Percentiles rank a stretch among this genome's conserved stretches.
These are phyloP conservation scores for Trichophyton benhamiae DNA, from an alignment of 2,329 filamentous ascomycete genomes.

Conservation along the genomic window DNA sequence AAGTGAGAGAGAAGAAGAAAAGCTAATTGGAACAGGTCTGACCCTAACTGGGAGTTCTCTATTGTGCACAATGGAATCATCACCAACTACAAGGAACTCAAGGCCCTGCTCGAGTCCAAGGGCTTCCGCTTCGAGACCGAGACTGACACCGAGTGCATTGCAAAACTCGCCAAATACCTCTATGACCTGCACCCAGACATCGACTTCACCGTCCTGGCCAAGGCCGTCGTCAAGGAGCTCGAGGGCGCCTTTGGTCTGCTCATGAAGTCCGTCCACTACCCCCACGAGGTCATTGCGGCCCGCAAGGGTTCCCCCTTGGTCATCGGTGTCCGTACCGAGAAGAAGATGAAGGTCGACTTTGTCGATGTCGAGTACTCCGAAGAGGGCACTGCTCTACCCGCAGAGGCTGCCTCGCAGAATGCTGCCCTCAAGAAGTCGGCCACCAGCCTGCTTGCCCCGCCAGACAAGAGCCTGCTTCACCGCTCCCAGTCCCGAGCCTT, in stretches of 20 bases:
- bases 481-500: conserved; percentile 97
- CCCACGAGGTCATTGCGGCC: conserved; percentile 92
- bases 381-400: conserved; percentile 71
- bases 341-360: conserved; percentile 99
- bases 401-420: conserved; percentile 91
- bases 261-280: conserved; percentile 97
- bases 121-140: conserved; percentile 98
- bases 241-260: conserved; percentile 95
- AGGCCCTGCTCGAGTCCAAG: conserved; percentile 82
- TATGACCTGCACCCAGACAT: conserved; percentile 89
- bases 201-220: conserved; percentile 90
- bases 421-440: conserved; percentile 87
- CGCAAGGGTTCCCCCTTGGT: conserved; percentile 97
- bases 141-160: conserved; percentile 98
- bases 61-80: conserved; percentile 99
- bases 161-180: conserved; percentile 96
- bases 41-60: conserved; percentile 88
- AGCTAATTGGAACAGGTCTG: conserved; percentile 51
- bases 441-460: conserved; percentile 63
- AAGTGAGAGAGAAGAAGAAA: neutral
- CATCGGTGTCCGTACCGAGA: conserved; percentile 89
- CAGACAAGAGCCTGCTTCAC: conserved; percentile 96
- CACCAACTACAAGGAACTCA: conserved; percentile 99
- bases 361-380: conserved; percentile 97
- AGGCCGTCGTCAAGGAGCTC: conserved; percentile 96